These are phyloP conservation scores for Cinchona pubescens DNA, from an alignment of 257 asterid genomes.

Conservation along the genomic window DNA sequence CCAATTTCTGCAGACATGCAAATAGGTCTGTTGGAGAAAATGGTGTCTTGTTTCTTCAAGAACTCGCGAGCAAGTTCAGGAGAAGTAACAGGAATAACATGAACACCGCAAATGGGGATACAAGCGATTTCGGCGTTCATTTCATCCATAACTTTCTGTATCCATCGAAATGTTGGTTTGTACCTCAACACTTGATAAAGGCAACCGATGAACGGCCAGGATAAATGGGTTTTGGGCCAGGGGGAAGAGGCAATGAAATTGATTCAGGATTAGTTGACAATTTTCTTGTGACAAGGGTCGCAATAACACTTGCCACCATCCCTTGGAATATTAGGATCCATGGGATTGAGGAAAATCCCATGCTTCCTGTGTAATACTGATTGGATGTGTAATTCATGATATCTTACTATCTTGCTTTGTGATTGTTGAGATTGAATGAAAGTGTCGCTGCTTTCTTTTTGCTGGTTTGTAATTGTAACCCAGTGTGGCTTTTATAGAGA, in stretches of 20 bases:
- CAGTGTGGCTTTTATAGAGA: too few species aligned
- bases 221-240: neutral
- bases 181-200: neutral
- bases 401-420: too few species aligned
- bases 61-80: constrained; percentile 19
- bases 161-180: neutral
- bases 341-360: too few species aligned
- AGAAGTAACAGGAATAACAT: constrained; percentile 9
- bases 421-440: too few species aligned
- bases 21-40: constrained; percentile 19
- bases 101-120: constrained; percentile 13
- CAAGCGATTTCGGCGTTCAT: neutral
- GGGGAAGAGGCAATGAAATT: neutral
- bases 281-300: too few species aligned
- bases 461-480: too few species aligned
- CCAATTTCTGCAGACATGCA: constrained; percentile 5
- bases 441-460: too few species aligned
- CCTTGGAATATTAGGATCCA: too few species aligned
- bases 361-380: too few species aligned
- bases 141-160: neutral
- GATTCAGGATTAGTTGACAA: neutral
- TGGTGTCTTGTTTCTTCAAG: constrained; percentile 16
- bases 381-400: too few species aligned
- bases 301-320: too few species aligned
- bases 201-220: neutral